A percentile compares a stretch with the other conserved stretches of the same genome.
Evolutionary conservation across 192 early-diverging fungal genomes (phyloP).

Genomic region (Entomortierella chlamydospora): DNA sequence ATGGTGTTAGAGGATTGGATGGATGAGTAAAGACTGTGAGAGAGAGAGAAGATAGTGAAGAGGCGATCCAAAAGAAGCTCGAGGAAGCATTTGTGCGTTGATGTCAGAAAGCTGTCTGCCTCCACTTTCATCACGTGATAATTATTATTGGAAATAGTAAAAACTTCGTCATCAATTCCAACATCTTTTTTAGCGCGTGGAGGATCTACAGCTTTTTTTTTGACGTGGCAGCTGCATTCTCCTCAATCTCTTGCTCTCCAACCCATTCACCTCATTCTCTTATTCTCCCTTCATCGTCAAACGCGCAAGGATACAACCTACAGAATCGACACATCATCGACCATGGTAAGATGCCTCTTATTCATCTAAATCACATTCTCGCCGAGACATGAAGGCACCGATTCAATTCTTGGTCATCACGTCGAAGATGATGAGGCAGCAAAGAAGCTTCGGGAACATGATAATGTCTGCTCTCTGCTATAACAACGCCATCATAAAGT

Average conservation of each 20-base stretch:
- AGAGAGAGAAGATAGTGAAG: constrained; percentile 1
- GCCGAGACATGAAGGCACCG: background rate
- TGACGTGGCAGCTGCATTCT: constrained; percentile 8
- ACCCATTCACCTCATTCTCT: background rate
- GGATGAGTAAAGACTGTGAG: too few species aligned
- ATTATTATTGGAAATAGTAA: background rate
- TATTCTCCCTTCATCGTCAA: background rate
- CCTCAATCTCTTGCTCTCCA: too few species aligned
- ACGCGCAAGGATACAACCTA: constrained; percentile 1
- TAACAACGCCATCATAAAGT: too few species aligned
- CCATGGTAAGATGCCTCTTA: constrained; percentile 11
- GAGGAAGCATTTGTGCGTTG: constrained; percentile 19
- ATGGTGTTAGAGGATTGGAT: constrained; percentile 14
- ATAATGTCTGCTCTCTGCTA: too few species aligned
- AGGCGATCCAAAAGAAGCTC: constrained; percentile 15
- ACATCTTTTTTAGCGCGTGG: background rate
- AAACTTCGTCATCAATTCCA: background rate
- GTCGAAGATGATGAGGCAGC: background rate
- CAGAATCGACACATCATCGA: background rate
- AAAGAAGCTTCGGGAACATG: background rate
- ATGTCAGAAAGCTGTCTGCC: too few species aligned
- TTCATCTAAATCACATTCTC: background rate
- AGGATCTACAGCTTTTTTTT: background rate
- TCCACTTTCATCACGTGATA: background rate
- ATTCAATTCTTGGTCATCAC: background rate